Evolutionary conservation across 2,329 filamentous ascomycete genomes (phyloP), one percentile per base, ranked within the genome.

Genomic region (Stachybotrys elegans): DNA sequence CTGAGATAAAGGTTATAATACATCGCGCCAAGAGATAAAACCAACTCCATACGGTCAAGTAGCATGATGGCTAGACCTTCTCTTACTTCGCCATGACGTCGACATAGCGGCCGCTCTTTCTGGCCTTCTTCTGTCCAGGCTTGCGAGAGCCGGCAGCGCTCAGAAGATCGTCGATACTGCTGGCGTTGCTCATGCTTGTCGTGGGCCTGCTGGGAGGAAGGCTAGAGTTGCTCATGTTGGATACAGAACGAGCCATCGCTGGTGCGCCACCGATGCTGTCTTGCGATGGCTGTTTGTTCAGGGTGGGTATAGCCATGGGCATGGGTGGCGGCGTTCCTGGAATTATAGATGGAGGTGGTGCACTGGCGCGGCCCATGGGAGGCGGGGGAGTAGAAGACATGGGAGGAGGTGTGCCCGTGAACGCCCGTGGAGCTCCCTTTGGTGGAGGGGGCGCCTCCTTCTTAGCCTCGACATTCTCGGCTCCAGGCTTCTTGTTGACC

Each of bases 401-500:
- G 7, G 74, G 72, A 13, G 76, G 77, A 7, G 77, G 76, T 20
- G 75, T 76, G 38, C 72, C 70, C 23, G 70, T 73, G 64, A 58
- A 56, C 45, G 81, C 83, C 7, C 76, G 71, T 43, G 76, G 70
- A 4, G 70, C 68, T 6, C 72, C 76, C 53, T 77, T 82, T 1
- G 91, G 91, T 5, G 90, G 91, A 2, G 93, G 91, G 1, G 92
- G 87, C 0, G 90, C 83, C 2, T 83, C 82, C 38, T 76, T 71
- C 50, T 81, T 77, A 4, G 78, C 70, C 21, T 76, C 70, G 8
- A 69, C 69, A 35, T 78, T 78, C 43, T 86, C 83, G 7, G 79
- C 77, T 12, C 84, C 84, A 11, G 81, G 81, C 62, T 95, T 96
- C 73, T 96, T 96, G 72, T 98, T 97, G 62, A 98, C 76, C 94